Evolutionary conservation across 768 basidiomycete species (phyloP), one percentile per base, ranked within the genome.

Genomic region (Leccinum subgranulosum): DNA sequence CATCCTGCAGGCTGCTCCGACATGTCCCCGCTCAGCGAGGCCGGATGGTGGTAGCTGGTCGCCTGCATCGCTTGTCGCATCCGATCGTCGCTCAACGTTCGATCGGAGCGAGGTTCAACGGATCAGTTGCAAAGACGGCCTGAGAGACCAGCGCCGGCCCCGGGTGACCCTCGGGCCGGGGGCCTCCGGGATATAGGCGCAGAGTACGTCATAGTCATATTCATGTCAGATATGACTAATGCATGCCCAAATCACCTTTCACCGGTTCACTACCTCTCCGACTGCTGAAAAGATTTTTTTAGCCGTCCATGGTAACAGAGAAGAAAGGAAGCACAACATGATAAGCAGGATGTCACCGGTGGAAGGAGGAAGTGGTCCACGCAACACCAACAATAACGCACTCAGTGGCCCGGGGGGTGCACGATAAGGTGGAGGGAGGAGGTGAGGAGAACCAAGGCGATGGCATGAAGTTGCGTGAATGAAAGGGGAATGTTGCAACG

Each of bases 141-240:
- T 95, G 54, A 97, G 98, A 68, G 82, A 89, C 54, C 88, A 93
- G 31, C 92, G 97, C n/a, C n/a, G n/a, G n/a, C n/a, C n/a, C 68
- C 98, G 93, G 86, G 76, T 87, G 59, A 62, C 67, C 23, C 62
- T n/a, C n/a, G n/a, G n/a, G n/a, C n/a, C n/a, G n/a, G n/a, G n/a
- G n/a, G n/a, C n/a, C n/a, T 23, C 23, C 23, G 23, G 3, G 23
- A 23, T 23, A 23, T 23, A 17, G 36, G 17, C 3, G 17, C 17
- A 39, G 17, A 36, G 17, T 17, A 17, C 17, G 14, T 6, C 36
- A 39, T 6, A 36, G 6, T 36, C 34, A 8, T 7, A 17, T 9
- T 2, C 4, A 4, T 33, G 33, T 33, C 33, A 14, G 10, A 33
- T 39, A 39, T 17, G 17, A 39, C 17, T 15, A 39, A 36, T 39